Base-by-base conservation (phyloP, 108 stramenopile genomes). In the Mayamaea pseudoterrestris region DNA sequence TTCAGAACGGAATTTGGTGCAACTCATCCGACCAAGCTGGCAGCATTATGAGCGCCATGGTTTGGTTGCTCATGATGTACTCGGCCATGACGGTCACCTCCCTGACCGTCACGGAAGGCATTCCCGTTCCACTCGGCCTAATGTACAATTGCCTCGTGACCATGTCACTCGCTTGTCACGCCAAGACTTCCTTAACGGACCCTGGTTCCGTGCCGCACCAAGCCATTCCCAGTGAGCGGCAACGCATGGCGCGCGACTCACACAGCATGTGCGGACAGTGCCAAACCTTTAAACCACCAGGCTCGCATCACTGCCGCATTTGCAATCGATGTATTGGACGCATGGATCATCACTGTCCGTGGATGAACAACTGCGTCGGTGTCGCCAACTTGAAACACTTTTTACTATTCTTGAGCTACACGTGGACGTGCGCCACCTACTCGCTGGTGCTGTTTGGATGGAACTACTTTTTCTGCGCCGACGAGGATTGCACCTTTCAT, bases 291-390 rank as follows among this genome's bases (percentile, higher is more conserved):
- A 97, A 94, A 63, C 95, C 95, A 43, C 71, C 80, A 1, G 41
- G 71, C 13, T 76, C 85, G 18, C 95, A 96, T 66, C 95, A 96
- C 55, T 96, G 95, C 73, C 73, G 92, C 30, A 90, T 94, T 40
- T 96, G 95, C 73, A 78, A 83, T 57, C 72, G 95, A 41, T 97
- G 95, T 63, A 77, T 94, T 28, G 80, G 80, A 47, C 53, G 82
- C 29, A 94, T 97, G 95, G 73, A 74, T 41, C 73, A 58, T 41
- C 48, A 58, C 37, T 50, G 57, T 50, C 50, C 50, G 31, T 51
- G 50, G 93, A 94, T 97, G 78, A 97, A 97, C 71, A 97, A 97
- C 67, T 97, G 95, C 60, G 71, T 97, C 13, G 95, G 93, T 35
- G 72, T 71, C 5, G 66, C 57, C 17, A 96, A 96, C 55, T 58